Conservation (phyloP, 441 rosid genomes). For the Populus hybrid region DNA sequence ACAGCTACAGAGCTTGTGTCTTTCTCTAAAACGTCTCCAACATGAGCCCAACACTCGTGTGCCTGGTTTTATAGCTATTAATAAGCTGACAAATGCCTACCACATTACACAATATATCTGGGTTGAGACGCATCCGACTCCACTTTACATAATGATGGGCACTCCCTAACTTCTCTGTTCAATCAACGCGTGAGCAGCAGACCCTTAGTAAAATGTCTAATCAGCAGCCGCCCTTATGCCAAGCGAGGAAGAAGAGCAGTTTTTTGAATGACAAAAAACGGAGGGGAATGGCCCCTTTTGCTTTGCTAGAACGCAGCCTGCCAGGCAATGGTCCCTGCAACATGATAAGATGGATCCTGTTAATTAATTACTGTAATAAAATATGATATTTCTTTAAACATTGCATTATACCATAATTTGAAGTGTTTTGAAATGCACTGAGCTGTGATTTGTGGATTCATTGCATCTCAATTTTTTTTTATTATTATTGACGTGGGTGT, state of each 20-base stretch:
- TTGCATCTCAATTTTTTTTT: neutral
- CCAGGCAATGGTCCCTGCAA: neutral
- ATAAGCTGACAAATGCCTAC: slow-evolving; percentile 15
- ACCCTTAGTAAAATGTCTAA: neutral
- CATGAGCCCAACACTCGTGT: slow-evolving; percentile 43
- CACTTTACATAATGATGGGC: slow-evolving; percentile 20
- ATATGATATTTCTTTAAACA: neutral
- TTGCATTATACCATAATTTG: neutral
- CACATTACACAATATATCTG: neutral
- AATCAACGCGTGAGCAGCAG: neutral
- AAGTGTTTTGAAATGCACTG: neutral
- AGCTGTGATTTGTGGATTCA: neutral
- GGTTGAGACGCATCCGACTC: slow-evolving; percentile 7
- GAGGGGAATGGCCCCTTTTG: neutral
- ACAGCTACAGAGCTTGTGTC: slow-evolving; percentile 36
- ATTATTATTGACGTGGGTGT: no score
- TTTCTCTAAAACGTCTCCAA: slow-evolving; percentile 18
- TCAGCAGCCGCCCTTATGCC: neutral
- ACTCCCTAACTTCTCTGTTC: neutral
- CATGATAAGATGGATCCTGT: neutral
- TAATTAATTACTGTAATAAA: neutral
- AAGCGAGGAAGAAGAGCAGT: neutral
- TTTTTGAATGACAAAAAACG: neutral
- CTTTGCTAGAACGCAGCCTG: neutral
- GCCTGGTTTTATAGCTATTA: slow-evolving; percentile 13